Evolutionary conservation across 441 rosid species (phyloP).

Genomic region (Populus trichocarpa): DNA sequence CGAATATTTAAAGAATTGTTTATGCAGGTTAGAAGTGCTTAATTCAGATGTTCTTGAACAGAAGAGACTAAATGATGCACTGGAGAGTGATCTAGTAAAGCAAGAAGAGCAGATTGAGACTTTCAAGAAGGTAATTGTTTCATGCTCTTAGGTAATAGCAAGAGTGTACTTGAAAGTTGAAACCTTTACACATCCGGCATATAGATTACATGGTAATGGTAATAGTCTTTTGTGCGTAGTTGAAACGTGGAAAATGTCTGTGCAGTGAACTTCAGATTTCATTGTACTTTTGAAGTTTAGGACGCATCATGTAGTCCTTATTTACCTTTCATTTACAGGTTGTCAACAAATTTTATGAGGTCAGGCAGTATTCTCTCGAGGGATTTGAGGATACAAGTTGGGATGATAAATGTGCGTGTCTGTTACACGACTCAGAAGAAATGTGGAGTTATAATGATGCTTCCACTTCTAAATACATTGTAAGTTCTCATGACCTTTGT

Average conservation of each 20-base stretch:
- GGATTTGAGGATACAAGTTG: constrained; percentile 47
- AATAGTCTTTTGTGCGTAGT: not conserved
- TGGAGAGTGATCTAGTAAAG: constrained; percentile 56
- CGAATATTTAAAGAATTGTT: not conserved
- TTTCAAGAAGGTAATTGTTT: constrained; percentile 55
- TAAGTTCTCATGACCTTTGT: constrained; percentile 38
- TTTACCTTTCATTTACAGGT: constrained; percentile 39
- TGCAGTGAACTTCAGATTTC: not conserved
- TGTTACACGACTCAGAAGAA: constrained; percentile 67
- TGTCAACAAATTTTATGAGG: constrained; percentile 64
- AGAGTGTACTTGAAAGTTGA: not conserved
- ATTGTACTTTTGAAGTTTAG: not conserved
- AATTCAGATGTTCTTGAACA: constrained; percentile 56
- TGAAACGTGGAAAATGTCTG: not conserved
- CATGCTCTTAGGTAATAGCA: not conserved
- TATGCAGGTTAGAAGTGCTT: constrained; percentile 72
- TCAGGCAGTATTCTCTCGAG: constrained; percentile 51
- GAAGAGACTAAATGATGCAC: constrained; percentile 52
- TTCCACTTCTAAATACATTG: constrained; percentile 79
- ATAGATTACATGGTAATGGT: not conserved
- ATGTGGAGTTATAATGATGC: constrained; percentile 81
- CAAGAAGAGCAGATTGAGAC: constrained; percentile 53
- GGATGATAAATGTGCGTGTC: constrained; percentile 67
- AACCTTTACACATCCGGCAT: not conserved
- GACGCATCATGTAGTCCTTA: not conserved